A percentile compares a stretch with the other conserved stretches of the same genome.
Evolutionary conservation across 2,329 filamentous ascomycete species (phyloP).

Genomic region (Tolypocladium capitatum): DNA sequence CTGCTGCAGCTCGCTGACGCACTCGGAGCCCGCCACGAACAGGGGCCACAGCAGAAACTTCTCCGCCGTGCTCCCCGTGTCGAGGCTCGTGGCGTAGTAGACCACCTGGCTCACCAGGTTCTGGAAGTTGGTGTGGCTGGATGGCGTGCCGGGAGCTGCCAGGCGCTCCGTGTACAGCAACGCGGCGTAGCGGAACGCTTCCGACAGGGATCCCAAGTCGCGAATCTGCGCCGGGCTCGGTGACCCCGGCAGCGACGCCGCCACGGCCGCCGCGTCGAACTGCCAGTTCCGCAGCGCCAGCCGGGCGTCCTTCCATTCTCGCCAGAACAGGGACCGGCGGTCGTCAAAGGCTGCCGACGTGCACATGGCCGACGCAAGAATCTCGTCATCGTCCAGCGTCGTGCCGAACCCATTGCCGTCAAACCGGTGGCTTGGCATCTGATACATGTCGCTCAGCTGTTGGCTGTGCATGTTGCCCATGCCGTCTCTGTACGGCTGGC

Average conservation of each 20-base stretch:
- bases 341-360: slow-evolving; percentile 40
- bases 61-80: slow-evolving; percentile 57
- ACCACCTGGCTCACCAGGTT: slow-evolving; percentile 71
- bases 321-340: slow-evolving; percentile 58
- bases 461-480: slow-evolving; percentile 13
- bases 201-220: slow-evolving; percentile 71
- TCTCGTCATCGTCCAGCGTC: slow-evolving; percentile 41
- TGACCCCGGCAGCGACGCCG: slow-evolving; percentile 33
- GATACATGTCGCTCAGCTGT: slow-evolving; percentile 15
- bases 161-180: slow-evolving; percentile 83
- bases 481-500: slow-evolving; percentile 27
- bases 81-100: slow-evolving; percentile 69
- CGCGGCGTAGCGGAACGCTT: slow-evolving; percentile 81
- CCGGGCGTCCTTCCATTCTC: slow-evolving; percentile 72
- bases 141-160: slow-evolving; percentile 60
- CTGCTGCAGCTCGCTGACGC: slow-evolving; percentile 67
- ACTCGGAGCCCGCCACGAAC: slow-evolving; percentile 82
- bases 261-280: slow-evolving; percentile 45
- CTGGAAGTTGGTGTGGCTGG: slow-evolving; percentile 66
- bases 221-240: slow-evolving; percentile 49
- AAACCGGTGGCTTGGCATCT: slow-evolving; percentile 41
- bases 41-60: slow-evolving; percentile 91
- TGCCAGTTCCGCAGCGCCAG: slow-evolving; percentile 69
- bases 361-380: slow-evolving; percentile 25
- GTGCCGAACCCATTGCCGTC: slow-evolving; percentile 55